Base-by-base conservation (phyloP, 2,329 filamentous ascomycete genomes). In the Verticillium nubilum region DNA sequence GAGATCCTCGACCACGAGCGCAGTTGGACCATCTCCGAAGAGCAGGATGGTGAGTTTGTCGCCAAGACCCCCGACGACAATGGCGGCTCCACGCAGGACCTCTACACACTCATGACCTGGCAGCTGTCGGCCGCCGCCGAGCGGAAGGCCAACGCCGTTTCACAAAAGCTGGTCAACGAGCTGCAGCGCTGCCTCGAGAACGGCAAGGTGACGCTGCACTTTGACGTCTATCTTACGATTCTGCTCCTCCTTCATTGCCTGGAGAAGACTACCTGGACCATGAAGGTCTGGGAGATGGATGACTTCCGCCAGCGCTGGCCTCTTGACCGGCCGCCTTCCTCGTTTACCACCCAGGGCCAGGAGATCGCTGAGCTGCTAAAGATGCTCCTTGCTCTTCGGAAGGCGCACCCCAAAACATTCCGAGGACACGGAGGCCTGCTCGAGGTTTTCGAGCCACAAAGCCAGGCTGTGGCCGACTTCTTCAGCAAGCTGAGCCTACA, bases 261-360 rank as follows among this genome's bases (percentile, higher is more conserved):
- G 15, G 86, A 89, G 68, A 88, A 88, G 72, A 85, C 84, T 0
- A 88, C 85, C 0, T 89, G 86, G 86, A 82, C 84, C 1, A 88
- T 88, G 73, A 86, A 87, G 63, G 85, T 83, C 2, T 89, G 85
- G 85, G 85, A 87, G 65, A 83, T 87, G 67, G 80, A 84, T 59
- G 81, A 82, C 56, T 78, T 87, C 27, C 78, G 82, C 2, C 78
- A 79, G 0, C 78, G 80, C 52, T 88, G 86, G 86, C 86, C 86
- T 4, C 75, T 88, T 3, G 83, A 85, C 67, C 71, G 76, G 37
- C 80, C 81, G 7, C 86, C 86, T 0, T 73, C 76, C 56, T 75
- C 76, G 56, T 88, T 84, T 66, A 82, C 83, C 0, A 78, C 80
- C 59, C 85, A 88, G 64, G 85, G 85, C 17, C 80, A 82, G 53